phyloP scores from a whole-genome alignment of 2,329 filamentous ascomycete genomes.

The Arthrobotrys megalospora region DNA sequence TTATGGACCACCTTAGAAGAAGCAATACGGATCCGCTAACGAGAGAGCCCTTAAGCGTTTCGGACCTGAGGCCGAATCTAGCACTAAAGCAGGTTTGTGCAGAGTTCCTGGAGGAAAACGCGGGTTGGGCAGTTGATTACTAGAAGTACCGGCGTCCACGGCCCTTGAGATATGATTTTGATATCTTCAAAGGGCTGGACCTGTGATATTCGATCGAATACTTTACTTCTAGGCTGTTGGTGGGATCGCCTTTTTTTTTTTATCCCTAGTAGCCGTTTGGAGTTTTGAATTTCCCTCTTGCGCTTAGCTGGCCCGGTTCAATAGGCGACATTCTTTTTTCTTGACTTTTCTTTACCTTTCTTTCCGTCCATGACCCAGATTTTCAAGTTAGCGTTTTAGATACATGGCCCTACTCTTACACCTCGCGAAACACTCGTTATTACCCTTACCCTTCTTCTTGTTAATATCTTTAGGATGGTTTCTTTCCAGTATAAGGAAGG shows the following conservation, averaged over 20 bases:
- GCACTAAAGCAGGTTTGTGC: conserved; percentile 85
- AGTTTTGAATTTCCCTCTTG: conserved; percentile 3
- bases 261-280: neutral
- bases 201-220: conserved; percentile 5
- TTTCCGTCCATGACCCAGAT: neutral
- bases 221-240: neutral
- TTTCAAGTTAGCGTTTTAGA: conserved; percentile 20
- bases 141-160: conserved; percentile 67
- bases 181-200: neutral
- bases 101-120: conserved; percentile 85
- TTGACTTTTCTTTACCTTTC: neutral
- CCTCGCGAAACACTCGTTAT: conserved; percentile 5
- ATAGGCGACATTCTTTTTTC: neutral
- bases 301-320: neutral
- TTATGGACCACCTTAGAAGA: conserved; percentile 86
- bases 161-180: neutral
- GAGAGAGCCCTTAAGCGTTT: conserved; percentile 77
- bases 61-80: conserved; percentile 85
- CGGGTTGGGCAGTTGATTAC: conserved; percentile 92
- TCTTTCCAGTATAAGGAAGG: neutral
- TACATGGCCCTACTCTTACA: neutral
- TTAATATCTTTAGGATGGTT: neutral
- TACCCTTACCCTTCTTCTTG: neutral
- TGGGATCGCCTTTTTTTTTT: neutral
- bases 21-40: conserved; percentile 86